phyloP scores from a whole-genome alignment of 2,329 filamentous ascomycete species.

The Alternaria sp. region DNA sequence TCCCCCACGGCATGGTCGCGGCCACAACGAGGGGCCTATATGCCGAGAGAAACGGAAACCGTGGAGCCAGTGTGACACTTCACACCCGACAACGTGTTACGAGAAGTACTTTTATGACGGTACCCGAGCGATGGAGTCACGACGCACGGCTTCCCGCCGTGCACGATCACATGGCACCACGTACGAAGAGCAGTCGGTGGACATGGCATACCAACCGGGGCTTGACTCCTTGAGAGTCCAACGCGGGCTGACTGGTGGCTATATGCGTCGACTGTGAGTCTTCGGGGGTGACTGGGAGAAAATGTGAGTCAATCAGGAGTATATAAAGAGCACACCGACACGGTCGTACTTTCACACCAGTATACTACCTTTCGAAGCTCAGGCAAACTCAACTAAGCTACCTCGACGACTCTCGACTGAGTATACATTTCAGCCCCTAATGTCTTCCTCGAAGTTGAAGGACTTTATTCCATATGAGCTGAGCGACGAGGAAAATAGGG shows the following conservation, averaged over 20 bases:
- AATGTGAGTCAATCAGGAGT: neutral
- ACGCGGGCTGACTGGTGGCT: neutral
- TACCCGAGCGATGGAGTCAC: neutral
- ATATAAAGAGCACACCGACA: neutral
- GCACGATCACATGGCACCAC: neutral
- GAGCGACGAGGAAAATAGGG: no score
- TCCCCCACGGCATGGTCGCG: neutral
- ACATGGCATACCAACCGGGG: neutral
- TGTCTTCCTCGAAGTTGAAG: neutral
- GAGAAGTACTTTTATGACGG: neutral
- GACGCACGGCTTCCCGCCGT: neutral
- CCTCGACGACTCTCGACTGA: no score
- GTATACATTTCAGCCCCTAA: neutral
- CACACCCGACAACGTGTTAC: neutral
- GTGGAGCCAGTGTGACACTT: neutral
- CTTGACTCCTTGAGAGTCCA: neutral
- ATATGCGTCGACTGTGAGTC: neutral
- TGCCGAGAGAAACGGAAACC: neutral
- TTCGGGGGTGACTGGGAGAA: neutral
- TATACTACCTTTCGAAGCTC: neutral
- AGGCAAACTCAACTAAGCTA: neutral
- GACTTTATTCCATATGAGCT: no score
- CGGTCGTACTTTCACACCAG: neutral
- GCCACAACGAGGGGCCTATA: neutral
- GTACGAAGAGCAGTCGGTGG: neutral